Conservation (phyloP, 352 stramenopile genomes). For the Thalassiosira hispida region DNA sequence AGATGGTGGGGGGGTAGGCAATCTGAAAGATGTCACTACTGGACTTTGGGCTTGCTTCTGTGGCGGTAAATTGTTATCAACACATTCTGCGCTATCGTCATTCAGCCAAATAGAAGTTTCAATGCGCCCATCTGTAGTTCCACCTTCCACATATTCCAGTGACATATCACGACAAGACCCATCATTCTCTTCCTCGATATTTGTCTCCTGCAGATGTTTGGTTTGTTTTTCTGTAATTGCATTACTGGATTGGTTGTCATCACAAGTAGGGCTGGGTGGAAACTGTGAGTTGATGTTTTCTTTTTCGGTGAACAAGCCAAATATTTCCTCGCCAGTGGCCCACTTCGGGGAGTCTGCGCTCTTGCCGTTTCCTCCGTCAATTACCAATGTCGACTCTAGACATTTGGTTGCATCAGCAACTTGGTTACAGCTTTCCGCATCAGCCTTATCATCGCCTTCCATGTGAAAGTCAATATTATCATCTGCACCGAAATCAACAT, state of each 20-base stretch:
- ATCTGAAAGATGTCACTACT: constrained; percentile 33
- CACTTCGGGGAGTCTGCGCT: background rate
- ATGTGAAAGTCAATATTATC: constrained; percentile 1
- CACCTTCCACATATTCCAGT: background rate
- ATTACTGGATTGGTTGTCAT: background rate
- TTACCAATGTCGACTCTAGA: constrained; percentile 4
- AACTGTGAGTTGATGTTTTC: constrained; percentile 26
- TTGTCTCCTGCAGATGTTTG: background rate
- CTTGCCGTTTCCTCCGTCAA: background rate
- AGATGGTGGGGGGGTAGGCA: constrained; percentile 49
- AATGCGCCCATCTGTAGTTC: background rate
- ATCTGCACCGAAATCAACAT: constrained; percentile 2
- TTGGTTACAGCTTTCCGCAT: background rate
- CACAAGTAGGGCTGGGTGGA: background rate
- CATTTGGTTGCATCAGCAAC: background rate
- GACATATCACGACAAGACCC: background rate
- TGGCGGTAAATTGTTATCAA: background rate
- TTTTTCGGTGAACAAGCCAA: constrained; percentile 1
- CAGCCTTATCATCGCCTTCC: background rate
- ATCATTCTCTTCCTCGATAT: background rate
- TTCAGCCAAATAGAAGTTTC: background rate
- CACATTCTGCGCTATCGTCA: background rate
- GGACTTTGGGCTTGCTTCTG: background rate
- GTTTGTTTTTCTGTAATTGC: background rate
- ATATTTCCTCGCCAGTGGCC: background rate